These are phyloP conservation scores for Guillardia theta DNA, from an alignment of 78 protist genomes.

Conservation along the genomic window DNA sequence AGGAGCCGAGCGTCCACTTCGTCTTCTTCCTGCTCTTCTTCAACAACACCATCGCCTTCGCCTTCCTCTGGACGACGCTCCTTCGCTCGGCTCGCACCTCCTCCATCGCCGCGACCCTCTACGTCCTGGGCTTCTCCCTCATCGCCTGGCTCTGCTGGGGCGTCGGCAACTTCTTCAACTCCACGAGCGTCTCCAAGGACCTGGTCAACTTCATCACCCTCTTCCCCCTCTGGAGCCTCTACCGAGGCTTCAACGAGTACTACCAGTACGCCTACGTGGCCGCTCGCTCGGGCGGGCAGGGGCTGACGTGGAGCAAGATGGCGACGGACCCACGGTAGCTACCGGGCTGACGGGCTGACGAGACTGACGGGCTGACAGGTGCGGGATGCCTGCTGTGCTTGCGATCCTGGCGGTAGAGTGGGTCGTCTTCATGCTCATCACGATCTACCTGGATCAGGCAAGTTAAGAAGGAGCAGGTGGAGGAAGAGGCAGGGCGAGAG, in stretches of 20 bases:
- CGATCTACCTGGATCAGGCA: background rate
- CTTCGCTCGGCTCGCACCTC: background rate
- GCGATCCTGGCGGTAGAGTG: background rate
- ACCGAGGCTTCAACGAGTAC: background rate
- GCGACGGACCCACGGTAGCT: no score
- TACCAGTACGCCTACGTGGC: background rate
- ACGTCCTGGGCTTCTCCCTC: background rate
- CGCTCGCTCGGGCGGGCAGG: no score
- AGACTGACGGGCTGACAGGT: no score
- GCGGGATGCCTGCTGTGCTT: no score
- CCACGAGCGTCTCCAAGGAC: background rate
- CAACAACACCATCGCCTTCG: background rate
- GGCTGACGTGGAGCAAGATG: no score
- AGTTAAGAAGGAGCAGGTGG: no score
- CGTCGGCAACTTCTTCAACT: slow-evolving; percentile 21
- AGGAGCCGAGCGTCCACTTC: background rate
- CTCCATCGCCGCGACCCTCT: background rate
- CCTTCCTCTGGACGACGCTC: background rate
- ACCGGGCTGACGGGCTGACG: no score
- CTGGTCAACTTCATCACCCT: background rate
- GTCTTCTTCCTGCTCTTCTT: background rate
- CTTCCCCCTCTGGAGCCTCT: background rate
- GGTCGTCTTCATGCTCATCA: background rate
- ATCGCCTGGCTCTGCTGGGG: background rate
- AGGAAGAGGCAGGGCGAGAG: no score